Evolutionary conservation across 78 protist genomes (phyloP).

Genomic region (Goniomonas avonlea): DNA sequence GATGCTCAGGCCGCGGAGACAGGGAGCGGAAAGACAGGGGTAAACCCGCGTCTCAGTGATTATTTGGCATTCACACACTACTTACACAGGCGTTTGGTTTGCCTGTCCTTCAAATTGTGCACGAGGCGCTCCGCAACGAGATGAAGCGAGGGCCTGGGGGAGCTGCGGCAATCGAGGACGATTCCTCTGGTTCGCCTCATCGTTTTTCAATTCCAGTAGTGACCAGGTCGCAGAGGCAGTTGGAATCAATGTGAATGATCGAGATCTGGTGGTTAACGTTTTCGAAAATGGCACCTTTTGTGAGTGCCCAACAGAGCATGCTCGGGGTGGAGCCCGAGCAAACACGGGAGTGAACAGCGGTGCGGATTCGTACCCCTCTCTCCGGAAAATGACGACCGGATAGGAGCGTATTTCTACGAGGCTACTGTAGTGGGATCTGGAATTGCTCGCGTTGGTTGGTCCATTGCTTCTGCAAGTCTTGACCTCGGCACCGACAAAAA

Average conservation of each 20-base stretch:
- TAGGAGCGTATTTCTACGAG: constrained; percentile 49
- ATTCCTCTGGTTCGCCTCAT: not conserved
- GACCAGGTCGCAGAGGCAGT: not conserved
- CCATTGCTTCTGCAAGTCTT: constrained; percentile 15
- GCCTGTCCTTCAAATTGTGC: constrained; percentile 55
- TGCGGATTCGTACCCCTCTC: not conserved
- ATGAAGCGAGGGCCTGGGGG: not conserved
- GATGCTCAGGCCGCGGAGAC: constrained; percentile 58
- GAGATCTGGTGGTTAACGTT: not conserved
- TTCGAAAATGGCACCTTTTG: constrained; percentile 35
- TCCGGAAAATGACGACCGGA: not conserved
- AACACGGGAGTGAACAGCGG: constrained; percentile 34
- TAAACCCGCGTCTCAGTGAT: not conserved
- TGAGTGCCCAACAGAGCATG: constrained; percentile 24
- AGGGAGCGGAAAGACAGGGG: constrained; percentile 76
- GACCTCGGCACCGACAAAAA: constrained; percentile 60
- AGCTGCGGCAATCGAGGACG: not conserved
- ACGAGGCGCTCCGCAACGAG: constrained; percentile 35
- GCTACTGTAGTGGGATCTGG: constrained; percentile 58
- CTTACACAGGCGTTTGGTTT: constrained; percentile 17
- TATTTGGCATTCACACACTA: not conserved
- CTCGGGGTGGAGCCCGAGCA: constrained; percentile 46
- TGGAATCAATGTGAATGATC: not conserved
- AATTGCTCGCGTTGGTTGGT: constrained; percentile 59
- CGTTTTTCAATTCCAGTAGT: not conserved